phyloP scores from a whole-genome alignment of 371 early-diverging fungal species.

The Mucor circinelloides region DNA sequence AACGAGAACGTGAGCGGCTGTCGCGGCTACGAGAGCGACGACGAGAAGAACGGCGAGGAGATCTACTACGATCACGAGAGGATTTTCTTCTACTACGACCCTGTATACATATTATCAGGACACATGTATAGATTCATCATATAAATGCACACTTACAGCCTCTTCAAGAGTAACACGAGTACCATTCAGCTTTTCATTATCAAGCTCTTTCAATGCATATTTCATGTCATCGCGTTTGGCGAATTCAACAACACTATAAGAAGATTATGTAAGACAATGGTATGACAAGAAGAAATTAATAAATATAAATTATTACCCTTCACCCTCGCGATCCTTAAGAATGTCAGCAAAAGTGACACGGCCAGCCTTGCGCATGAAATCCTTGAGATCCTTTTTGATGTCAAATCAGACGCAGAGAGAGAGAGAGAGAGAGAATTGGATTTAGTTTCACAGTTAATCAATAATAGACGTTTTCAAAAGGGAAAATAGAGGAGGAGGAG shows the following conservation, averaged over 20 bases:
- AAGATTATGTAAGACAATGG: background rate
- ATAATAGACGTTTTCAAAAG: constrained; percentile 4
- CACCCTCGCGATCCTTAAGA: constrained; percentile 77
- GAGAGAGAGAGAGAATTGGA: constrained; percentile 2
- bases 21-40: constrained; percentile 26
- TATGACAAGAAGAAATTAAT: constrained; percentile 1
- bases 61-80: constrained; percentile 28
- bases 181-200: constrained; percentile 84
- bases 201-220: constrained; percentile 79
- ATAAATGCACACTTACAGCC: constrained; percentile 45
- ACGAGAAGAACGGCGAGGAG: constrained; percentile 24
- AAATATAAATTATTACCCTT: constrained; percentile 63
- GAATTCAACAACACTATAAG: constrained; percentile 84
- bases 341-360: constrained; percentile 91
- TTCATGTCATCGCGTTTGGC: constrained; percentile 75
- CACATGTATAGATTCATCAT: constrained; percentile 39
- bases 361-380: constrained; percentile 89
- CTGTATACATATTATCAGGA: background rate
- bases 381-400: constrained; percentile 86
- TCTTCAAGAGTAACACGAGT: constrained; percentile 70
- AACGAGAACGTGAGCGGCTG: constrained; percentile 25
- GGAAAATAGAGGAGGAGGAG: background rate
- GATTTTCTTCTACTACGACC: constrained; percentile 25
- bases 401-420: constrained; percentile 1
- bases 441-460: constrained; percentile 12